Evolutionary conservation across 768 basidiomycete genomes (phyloP), one percentile per base, ranked within the genome.

Genomic region (Fomitopsis pulvina): DNA sequence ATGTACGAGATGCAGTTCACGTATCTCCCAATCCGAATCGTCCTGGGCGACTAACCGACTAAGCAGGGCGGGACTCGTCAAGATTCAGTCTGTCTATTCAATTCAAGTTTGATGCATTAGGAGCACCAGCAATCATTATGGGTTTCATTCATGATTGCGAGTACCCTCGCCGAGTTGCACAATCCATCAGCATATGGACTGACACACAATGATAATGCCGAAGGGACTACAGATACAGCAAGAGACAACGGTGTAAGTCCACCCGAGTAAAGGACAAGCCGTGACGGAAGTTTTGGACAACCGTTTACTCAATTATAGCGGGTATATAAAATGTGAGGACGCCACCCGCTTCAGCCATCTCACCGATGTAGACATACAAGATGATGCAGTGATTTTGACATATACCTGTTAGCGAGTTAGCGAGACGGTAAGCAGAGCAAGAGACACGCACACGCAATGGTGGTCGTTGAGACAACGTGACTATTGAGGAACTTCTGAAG

Each of bases 291-390:
- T 6, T 24, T 26, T 14, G 24, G 47, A 21, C 48, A 14, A 52
- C 42, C 2, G 18, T n/a, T 14, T 82, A 85, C 38, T 83, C 80
- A 40, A 85, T 74, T 32, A 87, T 78, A 1, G 84, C 86, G 38
- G 91, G 91, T 45, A 93, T 82, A 60, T 92, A 93, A 62, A 87
- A 92, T 2, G 91, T 93, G 54, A 93, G 71, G 37, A 93, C 87
- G 2, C 89, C 91, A 40, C 90, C 87, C 0, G 85, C 80, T 49
- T 88, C 82, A 4, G 79, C 78, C 10, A 83, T 75, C 27, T 89
- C 83, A 9, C 91, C 91, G 39, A 92, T 85, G 60, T 92, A 93
- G 47, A 92, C 89, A 55, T 92, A 93, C 45, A 92, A 75, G 56
- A 93, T 92, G 51, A 88, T 74, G 61, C 89, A 92, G 54, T 92